These are phyloP conservation scores for Nicotiana tabacum DNA, from an alignment of 257 asterid species.

Conservation along the genomic window DNA sequence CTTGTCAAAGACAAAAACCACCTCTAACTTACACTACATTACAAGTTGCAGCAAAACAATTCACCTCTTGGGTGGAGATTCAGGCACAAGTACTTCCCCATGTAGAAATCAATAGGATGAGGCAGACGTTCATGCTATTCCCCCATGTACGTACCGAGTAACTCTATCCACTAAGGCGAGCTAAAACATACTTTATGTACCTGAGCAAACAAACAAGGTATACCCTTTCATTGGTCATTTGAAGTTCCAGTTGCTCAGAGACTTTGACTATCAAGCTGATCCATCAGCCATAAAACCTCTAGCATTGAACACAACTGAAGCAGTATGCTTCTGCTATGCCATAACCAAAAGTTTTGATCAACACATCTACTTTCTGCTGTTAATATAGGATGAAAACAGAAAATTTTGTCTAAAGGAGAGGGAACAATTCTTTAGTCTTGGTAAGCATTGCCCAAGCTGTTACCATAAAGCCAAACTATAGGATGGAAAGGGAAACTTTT, in stretches of 20 bases:
- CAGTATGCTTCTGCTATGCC: neutral
- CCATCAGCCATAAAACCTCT: neutral
- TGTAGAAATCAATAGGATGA: no score
- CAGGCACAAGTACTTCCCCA: no score
- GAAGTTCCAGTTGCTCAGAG: neutral
- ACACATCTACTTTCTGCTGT: neutral
- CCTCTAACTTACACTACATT: no score
- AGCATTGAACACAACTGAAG: neutral
- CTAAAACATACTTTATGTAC: neutral
- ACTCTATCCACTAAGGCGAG: neutral
- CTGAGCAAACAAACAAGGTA: neutral
- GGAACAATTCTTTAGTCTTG: neutral
- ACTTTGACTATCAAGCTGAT: neutral
- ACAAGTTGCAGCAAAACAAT: no score
- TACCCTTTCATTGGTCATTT: neutral
- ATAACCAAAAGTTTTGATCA: neutral
- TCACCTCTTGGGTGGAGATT: no score
- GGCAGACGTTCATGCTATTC: no score
- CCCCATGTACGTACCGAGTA: no score
- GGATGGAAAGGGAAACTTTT: neutral
- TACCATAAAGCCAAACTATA: neutral
- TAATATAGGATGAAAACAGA: neutral
- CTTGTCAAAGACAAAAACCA: no score
- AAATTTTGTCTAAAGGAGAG: neutral
- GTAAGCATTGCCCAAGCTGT: neutral